Evolutionary conservation across 805 yeast genomes (phyloP).

Genomic region (Suhomyces xylopsoci): DNA sequence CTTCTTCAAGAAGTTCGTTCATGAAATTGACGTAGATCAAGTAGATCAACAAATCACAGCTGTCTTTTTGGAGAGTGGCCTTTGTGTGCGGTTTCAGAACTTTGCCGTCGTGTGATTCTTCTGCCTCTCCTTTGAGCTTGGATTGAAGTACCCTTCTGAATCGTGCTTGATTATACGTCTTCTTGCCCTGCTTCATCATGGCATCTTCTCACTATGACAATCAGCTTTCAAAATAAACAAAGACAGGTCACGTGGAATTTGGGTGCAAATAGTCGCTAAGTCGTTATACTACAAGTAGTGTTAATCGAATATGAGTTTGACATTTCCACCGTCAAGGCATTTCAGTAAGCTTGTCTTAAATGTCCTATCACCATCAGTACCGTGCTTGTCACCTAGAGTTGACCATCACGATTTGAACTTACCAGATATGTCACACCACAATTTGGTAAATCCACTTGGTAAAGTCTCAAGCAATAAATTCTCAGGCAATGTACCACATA

Average conservation of each 20-base stretch:
- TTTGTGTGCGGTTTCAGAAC: slow-evolving; percentile 3
- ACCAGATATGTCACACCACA: no score
- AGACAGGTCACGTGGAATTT: background rate
- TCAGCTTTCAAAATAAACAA: background rate
- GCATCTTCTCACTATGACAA: background rate
- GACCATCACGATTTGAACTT: no score
- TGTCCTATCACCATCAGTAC: no score
- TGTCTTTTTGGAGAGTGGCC: slow-evolving; percentile 31
- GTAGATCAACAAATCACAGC: slow-evolving; percentile 43
- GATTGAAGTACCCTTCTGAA: slow-evolving; percentile 20
- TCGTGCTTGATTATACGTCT: slow-evolving; percentile 16
- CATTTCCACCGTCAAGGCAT: no score
- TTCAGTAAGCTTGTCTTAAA: no score
- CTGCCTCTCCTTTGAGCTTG: slow-evolving; percentile 10
- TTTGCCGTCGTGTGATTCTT: background rate
- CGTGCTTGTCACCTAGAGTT: no score
- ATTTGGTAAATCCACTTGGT: no score
- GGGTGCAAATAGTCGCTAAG: background rate
- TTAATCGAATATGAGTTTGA: no score
- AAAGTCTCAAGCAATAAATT: no score
- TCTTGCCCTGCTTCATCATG: slow-evolving; percentile 1
- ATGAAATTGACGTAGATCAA: slow-evolving; percentile 48
- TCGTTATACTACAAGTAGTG: background rate
- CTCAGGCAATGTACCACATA: no score
- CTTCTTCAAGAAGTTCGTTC: slow-evolving; percentile 37